Evolutionary conservation across 2,329 filamentous ascomycete genomes (phyloP).

Genomic region (Colletotrichum limetticola): DNA sequence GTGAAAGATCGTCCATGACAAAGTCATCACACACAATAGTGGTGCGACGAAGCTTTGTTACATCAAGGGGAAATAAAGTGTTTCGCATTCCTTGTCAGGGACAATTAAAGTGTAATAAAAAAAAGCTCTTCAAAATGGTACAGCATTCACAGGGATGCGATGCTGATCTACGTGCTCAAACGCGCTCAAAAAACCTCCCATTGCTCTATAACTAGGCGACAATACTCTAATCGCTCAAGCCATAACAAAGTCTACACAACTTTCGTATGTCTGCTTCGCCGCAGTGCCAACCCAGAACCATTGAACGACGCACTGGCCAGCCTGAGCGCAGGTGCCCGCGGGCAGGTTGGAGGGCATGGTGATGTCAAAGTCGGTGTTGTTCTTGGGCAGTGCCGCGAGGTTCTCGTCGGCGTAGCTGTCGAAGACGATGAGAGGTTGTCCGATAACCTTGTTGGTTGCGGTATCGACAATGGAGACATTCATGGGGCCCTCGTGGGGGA

Average conservation of each 20-base stretch:
- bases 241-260: constrained; percentile 49
- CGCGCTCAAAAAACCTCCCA: background rate
- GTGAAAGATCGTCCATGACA: background rate
- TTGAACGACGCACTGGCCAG: constrained; percentile 51
- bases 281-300: constrained; percentile 56
- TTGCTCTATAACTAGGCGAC: background rate
- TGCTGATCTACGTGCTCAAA: constrained; percentile 11
- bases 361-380: constrained; percentile 58
- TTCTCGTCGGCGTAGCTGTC: constrained; percentile 63
- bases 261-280: constrained; percentile 52
- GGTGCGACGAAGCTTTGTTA: background rate
- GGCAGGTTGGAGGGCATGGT: constrained; percentile 44
- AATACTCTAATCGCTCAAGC: background rate
- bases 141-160: background rate
- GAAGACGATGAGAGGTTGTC: constrained; percentile 63
- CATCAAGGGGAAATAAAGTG: background rate
- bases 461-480: constrained; percentile 70
- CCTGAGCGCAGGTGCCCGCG: constrained; percentile 42
- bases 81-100: background rate
- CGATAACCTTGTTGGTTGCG: constrained; percentile 62
- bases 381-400: constrained; percentile 47
- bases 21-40: background rate
- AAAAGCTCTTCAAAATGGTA: no score
- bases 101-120: background rate
- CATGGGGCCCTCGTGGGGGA: constrained; percentile 56